phyloP scores from a whole-genome alignment of 331 rosid species.

The Rosa hybrid region DNA sequence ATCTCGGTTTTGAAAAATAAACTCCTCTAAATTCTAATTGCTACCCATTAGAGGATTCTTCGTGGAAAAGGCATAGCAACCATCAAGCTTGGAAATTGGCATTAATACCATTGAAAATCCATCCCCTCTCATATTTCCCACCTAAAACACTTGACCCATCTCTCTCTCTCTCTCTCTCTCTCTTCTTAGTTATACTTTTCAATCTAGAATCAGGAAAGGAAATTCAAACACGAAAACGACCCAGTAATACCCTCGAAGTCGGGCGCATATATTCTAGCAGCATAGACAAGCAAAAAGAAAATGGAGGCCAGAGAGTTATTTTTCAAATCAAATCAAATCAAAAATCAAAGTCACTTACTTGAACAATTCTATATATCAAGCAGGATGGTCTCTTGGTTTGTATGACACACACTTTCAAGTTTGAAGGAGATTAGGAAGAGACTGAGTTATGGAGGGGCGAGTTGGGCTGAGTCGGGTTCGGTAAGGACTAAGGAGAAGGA shows the following conservation, averaged over 20 bases:
- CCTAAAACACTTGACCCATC: slow-evolving; percentile 82
- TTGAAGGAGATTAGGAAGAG: slow-evolving; percentile 7
- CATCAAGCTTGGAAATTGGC: slow-evolving; percentile 22
- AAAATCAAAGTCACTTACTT: slow-evolving; percentile 2
- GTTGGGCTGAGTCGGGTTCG: slow-evolving; percentile 36
- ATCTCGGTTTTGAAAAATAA: slow-evolving; percentile 25
- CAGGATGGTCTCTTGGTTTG: slow-evolving; percentile 14
- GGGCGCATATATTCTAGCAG: slow-evolving; percentile 20
- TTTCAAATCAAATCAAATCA: neutral
- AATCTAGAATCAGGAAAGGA: slow-evolving; percentile 32
- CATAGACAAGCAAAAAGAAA: slow-evolving; percentile 26
- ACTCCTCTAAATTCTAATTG: slow-evolving; percentile 18
- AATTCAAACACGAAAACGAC: slow-evolving; percentile 58
- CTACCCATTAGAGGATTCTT: slow-evolving; percentile 44
- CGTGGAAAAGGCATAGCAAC: slow-evolving; percentile 23
- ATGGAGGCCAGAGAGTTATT: neutral
- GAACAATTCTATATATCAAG: neutral
- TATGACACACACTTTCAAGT: slow-evolving; percentile 1
- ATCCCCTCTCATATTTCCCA: slow-evolving; percentile 46
- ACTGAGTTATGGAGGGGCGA: slow-evolving; percentile 14
- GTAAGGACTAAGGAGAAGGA: neutral
- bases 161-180: neutral
- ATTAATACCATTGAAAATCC: slow-evolving; percentile 43
- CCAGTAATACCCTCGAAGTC: slow-evolving; percentile 25
- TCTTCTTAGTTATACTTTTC: slow-evolving; percentile 30